A percentile compares a stretch with the other conserved stretches of the same genome.
Conservation (phyloP, 2,329 filamentous ascomycete genomes). For the Exophiala bonariae region DNA sequence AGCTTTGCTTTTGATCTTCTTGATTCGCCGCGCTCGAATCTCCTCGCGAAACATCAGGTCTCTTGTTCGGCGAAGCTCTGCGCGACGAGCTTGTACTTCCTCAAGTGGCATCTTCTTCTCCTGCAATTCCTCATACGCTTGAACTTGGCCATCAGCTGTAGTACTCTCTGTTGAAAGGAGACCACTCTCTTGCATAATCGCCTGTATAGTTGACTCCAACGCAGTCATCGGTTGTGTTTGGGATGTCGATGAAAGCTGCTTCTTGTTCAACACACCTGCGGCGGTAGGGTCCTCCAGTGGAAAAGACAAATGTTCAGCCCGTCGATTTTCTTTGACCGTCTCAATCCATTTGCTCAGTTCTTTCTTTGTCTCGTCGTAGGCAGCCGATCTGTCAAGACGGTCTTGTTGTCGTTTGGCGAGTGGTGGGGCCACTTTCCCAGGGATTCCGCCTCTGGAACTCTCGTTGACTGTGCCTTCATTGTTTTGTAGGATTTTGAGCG, state of each 20-base stretch:
- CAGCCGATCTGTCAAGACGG: conserved; percentile 74
- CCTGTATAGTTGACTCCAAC: conserved; percentile 80
- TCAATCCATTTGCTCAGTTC: conserved; percentile 89
- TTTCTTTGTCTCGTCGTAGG: conserved; percentile 88
- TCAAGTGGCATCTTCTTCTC: conserved; percentile 71
- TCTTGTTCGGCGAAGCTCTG: conserved; percentile 74
- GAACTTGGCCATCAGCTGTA: conserved; percentile 63
- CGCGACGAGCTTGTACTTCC: conserved; percentile 70
- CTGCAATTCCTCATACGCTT: conserved; percentile 68
- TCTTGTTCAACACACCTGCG: conserved; percentile 59
- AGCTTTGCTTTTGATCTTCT: conserved; percentile 98
- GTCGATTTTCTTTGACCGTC: conserved; percentile 89
- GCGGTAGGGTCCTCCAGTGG: conserved; percentile 74
- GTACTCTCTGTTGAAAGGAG: conserved; percentile 62
- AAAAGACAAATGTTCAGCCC: conserved; percentile 87
- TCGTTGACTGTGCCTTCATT: conserved; percentile 56
- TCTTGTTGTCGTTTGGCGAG: conserved; percentile 85
- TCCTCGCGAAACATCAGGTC: conserved; percentile 88
- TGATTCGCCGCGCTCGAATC: conserved; percentile 84
- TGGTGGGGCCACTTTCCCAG: conserved; percentile 76
- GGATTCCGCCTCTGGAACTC: conserved; percentile 56
- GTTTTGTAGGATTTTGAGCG: conserved; percentile 71
- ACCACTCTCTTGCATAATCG: conserved; percentile 87
- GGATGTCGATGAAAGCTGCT: conserved; percentile 61
- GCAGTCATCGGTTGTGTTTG: conserved; percentile 69